Conservation (phyloP, 1,284 basidiomycete species). For the Ganoderma lingzhi region DNA sequence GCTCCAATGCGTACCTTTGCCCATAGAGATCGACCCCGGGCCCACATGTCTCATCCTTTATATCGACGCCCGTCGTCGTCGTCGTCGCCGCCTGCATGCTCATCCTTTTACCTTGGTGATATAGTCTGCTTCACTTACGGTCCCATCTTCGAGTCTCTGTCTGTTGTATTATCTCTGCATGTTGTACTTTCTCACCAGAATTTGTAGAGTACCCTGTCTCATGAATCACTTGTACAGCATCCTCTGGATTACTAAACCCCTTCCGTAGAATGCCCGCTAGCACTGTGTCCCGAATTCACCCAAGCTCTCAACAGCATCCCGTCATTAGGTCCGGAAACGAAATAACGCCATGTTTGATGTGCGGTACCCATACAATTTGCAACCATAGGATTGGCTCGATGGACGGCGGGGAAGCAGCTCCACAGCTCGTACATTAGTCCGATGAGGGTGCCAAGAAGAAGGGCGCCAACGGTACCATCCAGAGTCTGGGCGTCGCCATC, state of each 20-base stretch:
- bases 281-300: not conserved
- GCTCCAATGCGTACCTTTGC: not conserved
- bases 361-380: slow-evolving; percentile 6
- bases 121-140: not conserved
- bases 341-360: slow-evolving; percentile 7
- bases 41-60: not conserved
- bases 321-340: not conserved
- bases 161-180: not conserved
- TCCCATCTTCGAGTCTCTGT: not conserved
- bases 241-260: not conserved
- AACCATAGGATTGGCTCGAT: not conserved
- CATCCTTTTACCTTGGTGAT: not conserved
- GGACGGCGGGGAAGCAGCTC: too few relatives aligned
- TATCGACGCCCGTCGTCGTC: not conserved
- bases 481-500: not conserved
- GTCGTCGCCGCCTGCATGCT: not conserved
- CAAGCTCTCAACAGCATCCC: not conserved
- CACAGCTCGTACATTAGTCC: slow-evolving; percentile 11
- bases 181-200: not conserved
- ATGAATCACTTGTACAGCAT: not conserved
- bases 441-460: slow-evolving; percentile 13
- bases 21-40: not conserved
- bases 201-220: not conserved
- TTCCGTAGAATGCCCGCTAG: not conserved
- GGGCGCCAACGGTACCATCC: slow-evolving; percentile 5